Conservation (phyloP, 1,284 basidiomycete genomes). For the Irpex sp. region DNA sequence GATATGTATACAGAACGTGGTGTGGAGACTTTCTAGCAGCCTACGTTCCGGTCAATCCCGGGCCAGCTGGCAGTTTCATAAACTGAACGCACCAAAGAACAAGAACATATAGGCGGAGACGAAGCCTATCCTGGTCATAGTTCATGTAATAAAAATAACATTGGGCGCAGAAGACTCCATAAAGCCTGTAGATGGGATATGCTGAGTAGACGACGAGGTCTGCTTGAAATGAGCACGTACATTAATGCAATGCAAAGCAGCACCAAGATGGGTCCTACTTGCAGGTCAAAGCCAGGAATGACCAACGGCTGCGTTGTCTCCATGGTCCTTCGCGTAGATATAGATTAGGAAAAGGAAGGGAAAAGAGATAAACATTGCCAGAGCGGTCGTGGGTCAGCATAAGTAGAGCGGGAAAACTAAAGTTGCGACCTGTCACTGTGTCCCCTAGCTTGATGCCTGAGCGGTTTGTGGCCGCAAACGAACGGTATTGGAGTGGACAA, state of each 20-base stretch:
- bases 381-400: not conserved
- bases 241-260: slow-evolving; percentile 1
- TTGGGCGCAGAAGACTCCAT: not conserved
- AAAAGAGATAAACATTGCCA: not conserved
- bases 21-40: not conserved
- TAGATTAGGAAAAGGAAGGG: not conserved
- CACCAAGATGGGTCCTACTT: slow-evolving; percentile 2
- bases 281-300: not conserved
- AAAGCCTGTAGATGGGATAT: not conserved
- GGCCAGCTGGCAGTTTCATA: no score
- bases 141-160: slow-evolving; percentile 1
- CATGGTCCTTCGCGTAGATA: not conserved
- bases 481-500: not conserved
- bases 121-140: not conserved
- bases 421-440: not conserved
- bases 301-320: not conserved
- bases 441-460: no score
- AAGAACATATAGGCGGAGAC: not conserved
- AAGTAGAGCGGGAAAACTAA: not conserved
- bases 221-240: not conserved
- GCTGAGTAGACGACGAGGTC: not conserved
- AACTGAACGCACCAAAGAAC: not conserved
- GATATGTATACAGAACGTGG: not conserved
- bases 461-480: not conserved
- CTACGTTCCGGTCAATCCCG: not conserved